A percentile compares a stretch with the other conserved stretches of the same genome.
Conservation (phyloP, 1,139 yeast species). For the Yamadazyma sp. region DNA sequence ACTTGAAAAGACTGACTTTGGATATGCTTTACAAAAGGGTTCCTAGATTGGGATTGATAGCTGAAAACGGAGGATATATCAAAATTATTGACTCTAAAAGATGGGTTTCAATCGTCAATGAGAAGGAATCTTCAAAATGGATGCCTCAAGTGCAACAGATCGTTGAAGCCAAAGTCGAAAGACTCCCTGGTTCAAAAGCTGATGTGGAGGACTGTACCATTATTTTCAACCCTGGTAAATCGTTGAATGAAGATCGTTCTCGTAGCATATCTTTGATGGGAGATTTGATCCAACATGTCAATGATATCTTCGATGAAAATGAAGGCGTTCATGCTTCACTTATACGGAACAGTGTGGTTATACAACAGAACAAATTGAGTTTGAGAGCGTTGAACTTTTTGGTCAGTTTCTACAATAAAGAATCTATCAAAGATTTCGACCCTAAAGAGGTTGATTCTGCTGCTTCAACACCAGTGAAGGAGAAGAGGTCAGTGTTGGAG, state of each 20-base stretch:
- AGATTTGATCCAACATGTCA: constrained; percentile 81
- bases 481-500: constrained; percentile 6
- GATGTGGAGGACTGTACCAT: constrained; percentile 76
- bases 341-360: constrained; percentile 66
- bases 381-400: constrained; percentile 54
- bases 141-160: constrained; percentile 60
- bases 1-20: constrained; percentile 60
- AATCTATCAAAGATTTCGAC: constrained; percentile 25
- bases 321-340: constrained; percentile 78
- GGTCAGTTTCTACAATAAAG: constrained; percentile 30
- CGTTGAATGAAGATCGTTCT: constrained; percentile 59
- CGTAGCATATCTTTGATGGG: constrained; percentile 73
- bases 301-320: constrained; percentile 61
- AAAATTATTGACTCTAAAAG: constrained; percentile 50
- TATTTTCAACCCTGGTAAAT: constrained; percentile 68
- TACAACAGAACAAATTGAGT: constrained; percentile 57
- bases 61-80: constrained; percentile 84
- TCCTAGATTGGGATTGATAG: constrained; percentile 75
- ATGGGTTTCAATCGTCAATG: constrained; percentile 70
- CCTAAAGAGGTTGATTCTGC: constrained; percentile 20
- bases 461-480: constrained; percentile 14
- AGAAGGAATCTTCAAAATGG: constrained; percentile 55
- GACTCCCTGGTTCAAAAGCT: constrained; percentile 76
- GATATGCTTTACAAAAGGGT: constrained; percentile 68
- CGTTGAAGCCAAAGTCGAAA: constrained; percentile 66